Conservation (phyloP, 495 filamentous ascomycete species). For the Penicillium daleae region DNA sequence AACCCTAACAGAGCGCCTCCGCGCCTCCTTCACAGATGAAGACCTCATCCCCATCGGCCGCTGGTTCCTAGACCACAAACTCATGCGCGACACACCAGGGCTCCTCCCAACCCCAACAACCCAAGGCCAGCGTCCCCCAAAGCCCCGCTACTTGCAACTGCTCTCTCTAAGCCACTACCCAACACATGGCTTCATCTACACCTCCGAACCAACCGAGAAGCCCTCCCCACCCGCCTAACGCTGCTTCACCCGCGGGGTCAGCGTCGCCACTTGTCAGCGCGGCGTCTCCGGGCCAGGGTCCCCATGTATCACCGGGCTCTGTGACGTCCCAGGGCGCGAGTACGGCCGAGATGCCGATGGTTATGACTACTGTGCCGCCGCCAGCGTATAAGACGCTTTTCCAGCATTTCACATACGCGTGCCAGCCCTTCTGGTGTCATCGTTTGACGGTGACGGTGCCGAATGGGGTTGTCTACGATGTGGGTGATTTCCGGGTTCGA, state of each 20-base stretch:
- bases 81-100: constrained; percentile 52
- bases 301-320: not conserved
- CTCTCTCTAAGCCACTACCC: constrained; percentile 47
- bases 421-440: constrained; percentile 51
- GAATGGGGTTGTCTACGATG: constrained; percentile 46
- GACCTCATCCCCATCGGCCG: constrained; percentile 42
- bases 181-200: constrained; percentile 50
- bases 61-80: constrained; percentile 50
- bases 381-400: constrained; percentile 40
- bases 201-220: constrained; percentile 39
- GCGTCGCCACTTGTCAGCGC: not conserved
- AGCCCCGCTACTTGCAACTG: constrained; percentile 51
- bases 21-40: constrained; percentile 41
- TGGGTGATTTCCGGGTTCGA: constrained; percentile 50
- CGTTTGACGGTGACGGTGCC: constrained; percentile 47
- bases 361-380: constrained; percentile 47
- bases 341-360: constrained; percentile 30
- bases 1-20: constrained; percentile 47
- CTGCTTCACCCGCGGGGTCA: constrained; percentile 5
- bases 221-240: constrained; percentile 10
- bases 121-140: constrained; percentile 30
- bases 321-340: not conserved
- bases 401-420: constrained; percentile 49
- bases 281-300: constrained; percentile 1
- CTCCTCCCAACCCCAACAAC: constrained; percentile 39